Percentiles rank a stretch among this genome's conserved stretches.
Evolutionary conservation across 805 yeast genomes (phyloP).

Genomic region (Saturnispora dispora): DNA sequence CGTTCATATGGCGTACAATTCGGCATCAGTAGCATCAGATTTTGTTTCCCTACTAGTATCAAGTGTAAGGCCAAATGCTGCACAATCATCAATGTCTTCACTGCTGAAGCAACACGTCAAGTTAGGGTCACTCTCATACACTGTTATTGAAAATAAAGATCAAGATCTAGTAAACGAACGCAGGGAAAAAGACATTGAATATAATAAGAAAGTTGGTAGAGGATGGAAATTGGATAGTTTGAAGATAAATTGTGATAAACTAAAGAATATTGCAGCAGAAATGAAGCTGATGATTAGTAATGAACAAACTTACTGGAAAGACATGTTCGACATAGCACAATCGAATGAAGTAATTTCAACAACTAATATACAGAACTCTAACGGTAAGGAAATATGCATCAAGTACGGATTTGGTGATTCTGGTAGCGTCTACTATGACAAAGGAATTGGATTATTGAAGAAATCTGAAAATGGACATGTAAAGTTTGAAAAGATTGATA

Average conservation of each 20-base stretch:
- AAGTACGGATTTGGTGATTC: constrained; percentile 89
- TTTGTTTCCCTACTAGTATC: constrained; percentile 78
- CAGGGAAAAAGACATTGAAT: constrained; percentile 14
- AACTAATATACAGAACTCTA: constrained; percentile 20
- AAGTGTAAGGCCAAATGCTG: constrained; percentile 75
- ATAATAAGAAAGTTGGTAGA: constrained; percentile 34
- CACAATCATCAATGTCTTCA: constrained; percentile 81
- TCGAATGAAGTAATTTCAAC: constrained; percentile 59
- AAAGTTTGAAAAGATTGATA: constrained; percentile 27
- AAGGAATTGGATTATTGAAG: constrained; percentile 66
- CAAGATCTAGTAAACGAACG: constrained; percentile 13
- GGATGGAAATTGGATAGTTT: constrained; percentile 85
- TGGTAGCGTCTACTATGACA: constrained; percentile 67
- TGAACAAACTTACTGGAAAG: constrained; percentile 65
- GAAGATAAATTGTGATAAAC: constrained; percentile 40
- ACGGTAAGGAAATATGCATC: constrained; percentile 46
- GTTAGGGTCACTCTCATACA: constrained; percentile 57
- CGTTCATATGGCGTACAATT: constrained; percentile 68
- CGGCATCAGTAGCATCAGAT: constrained; percentile 80
- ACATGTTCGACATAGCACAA: constrained; percentile 33
- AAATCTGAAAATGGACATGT: constrained; percentile 39
- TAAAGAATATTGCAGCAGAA: constrained; percentile 42
- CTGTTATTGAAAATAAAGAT: constrained; percentile 14
- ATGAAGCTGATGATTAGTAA: constrained; percentile 45
- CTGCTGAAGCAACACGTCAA: constrained; percentile 67